Percentiles rank a stretch among this genome's conserved stretches.
These are phyloP conservation scores for Waltergamsia citrina DNA, from an alignment of 2,329 filamentous ascomycete species.

Conservation along the genomic window DNA sequence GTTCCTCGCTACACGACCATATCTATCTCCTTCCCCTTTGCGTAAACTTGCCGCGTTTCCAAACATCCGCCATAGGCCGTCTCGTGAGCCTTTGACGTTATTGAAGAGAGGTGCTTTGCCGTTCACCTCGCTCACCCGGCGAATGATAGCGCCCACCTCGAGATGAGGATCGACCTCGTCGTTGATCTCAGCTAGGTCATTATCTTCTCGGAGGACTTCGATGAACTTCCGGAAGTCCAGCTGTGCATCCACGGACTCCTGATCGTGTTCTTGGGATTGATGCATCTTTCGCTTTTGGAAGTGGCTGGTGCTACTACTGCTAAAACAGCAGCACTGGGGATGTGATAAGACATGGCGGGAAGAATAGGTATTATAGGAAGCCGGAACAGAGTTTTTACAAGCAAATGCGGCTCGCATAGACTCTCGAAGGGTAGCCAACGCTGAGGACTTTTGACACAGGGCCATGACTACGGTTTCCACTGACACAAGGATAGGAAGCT, in stretches of 20 bases:
- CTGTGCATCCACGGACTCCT: constrained; percentile 9
- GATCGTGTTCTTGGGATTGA: too few relatives aligned
- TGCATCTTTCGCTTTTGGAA: too few relatives aligned
- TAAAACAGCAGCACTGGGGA: too few relatives aligned
- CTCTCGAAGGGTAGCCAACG: too few relatives aligned
- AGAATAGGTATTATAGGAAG: too few relatives aligned
- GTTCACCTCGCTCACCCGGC: constrained; percentile 31
- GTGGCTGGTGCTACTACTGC: too few relatives aligned
- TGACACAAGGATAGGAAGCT: too few relatives aligned
- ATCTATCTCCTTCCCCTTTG: constrained; percentile 17
- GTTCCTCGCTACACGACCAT: constrained; percentile 30
- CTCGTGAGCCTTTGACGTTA: constrained; percentile 33
- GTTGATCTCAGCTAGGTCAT: constrained; percentile 34
- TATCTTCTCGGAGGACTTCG: constrained; percentile 27
- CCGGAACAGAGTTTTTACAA: too few relatives aligned
- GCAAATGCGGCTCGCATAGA: too few relatives aligned
- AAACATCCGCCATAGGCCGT: constrained; percentile 38
- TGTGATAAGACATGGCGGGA: too few relatives aligned
- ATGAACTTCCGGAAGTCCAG: constrained; percentile 35
- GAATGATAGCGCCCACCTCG: constrained; percentile 35
- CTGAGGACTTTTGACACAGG: too few relatives aligned
- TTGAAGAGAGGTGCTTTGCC: constrained; percentile 41
- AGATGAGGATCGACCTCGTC: constrained; percentile 31
- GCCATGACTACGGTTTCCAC: too few relatives aligned
- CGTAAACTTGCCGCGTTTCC: constrained; percentile 30